phyloP scores from a whole-genome alignment of 2,329 filamentous ascomycete species.

The Metarhizium brunneum region DNA sequence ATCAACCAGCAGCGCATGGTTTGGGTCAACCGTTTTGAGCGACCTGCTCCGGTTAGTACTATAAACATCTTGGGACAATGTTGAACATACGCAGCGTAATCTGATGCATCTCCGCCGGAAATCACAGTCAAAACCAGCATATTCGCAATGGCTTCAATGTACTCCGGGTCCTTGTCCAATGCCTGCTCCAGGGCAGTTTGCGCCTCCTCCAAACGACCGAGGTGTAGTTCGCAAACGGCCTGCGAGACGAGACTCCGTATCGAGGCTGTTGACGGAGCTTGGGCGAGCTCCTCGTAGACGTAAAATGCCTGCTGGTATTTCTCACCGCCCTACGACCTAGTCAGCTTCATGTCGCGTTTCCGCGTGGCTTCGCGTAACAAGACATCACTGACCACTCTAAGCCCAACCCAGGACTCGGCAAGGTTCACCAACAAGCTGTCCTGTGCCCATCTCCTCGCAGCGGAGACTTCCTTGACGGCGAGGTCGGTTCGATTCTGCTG shows the following conservation, averaged over 20 bases:
- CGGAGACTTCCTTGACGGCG: constrained; percentile 78
- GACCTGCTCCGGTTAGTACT: constrained; percentile 26
- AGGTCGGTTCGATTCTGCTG: constrained; percentile 87
- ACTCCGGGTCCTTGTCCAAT: constrained; percentile 60
- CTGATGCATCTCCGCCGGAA: constrained; percentile 59
- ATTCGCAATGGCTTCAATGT: constrained; percentile 73
- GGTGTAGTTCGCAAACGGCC: constrained; percentile 83
- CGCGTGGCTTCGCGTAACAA: not conserved
- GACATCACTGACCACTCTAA: constrained; percentile 59
- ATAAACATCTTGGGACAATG: not conserved
- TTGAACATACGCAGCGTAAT: constrained; percentile 52
- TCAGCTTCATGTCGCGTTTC: constrained; percentile 15
- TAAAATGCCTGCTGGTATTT: constrained; percentile 97
- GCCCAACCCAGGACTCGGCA: constrained; percentile 88
- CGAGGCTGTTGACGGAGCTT: constrained; percentile 72
- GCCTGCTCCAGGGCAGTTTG: constrained; percentile 79
- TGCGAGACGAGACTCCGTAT: constrained; percentile 72
- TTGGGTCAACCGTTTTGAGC: constrained; percentile 48
- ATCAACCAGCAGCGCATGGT: constrained; percentile 65
- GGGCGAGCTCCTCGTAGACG: constrained; percentile 92
- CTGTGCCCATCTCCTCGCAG: constrained; percentile 88
- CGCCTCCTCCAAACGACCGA: constrained; percentile 81
- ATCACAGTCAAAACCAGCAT: constrained; percentile 70
- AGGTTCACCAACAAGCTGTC: constrained; percentile 90
- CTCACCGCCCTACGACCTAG: constrained; percentile 62